Evolutionary conservation across 495 filamentous ascomycete species (phyloP), one percentile per base, ranked within the genome.

Genomic region (Lindgomyces ingoldianus): DNA sequence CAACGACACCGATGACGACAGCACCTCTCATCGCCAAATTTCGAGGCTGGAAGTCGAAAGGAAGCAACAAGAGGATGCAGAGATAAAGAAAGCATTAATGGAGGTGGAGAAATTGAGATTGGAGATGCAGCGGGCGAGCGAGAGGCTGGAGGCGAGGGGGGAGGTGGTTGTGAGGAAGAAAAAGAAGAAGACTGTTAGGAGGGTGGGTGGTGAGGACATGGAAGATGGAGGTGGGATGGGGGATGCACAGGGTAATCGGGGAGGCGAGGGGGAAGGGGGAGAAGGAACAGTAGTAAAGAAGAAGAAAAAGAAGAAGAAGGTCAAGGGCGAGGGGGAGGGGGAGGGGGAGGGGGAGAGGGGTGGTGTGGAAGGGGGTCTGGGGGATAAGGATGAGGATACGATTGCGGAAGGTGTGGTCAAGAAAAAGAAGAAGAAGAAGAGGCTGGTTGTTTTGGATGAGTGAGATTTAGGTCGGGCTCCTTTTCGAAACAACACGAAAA

Each of bases 81-180:
- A 96, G 74, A 93, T 96, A 89, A 82, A 80, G 27, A 85, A 82
- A 70, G 94, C 93, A 3, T 84, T 96, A 79, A 85, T 86, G 72
- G 87, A 96, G 72, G 88, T 98, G 14, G 93, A 97, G 78, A 80
- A 85, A 50, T 74, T 95, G 54, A 80, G 94, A 39, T 74, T 95
- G 52, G 89, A 93, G 74, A 97, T 98, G 91, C 93, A 97, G 76
- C 79, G 91, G 67, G 89, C 88, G 16, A 89, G 90, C 33, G 93
- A 98, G 77, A 77, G 91, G 54, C 88, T 95, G 33, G 81, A 90
- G 72, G 81, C 84, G 14, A 81, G 84, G 27, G 83, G 89, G 59
- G 84, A 88, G 11, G 47, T 45, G 21, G 73, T 73, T 54, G 74
- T 70, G 56, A 82, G 79, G 72, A 83, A 80, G 77, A 84, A 82